phyloP scores from a whole-genome alignment of 2,329 filamentous ascomycete genomes.

The Trichophyton rubrum region DNA sequence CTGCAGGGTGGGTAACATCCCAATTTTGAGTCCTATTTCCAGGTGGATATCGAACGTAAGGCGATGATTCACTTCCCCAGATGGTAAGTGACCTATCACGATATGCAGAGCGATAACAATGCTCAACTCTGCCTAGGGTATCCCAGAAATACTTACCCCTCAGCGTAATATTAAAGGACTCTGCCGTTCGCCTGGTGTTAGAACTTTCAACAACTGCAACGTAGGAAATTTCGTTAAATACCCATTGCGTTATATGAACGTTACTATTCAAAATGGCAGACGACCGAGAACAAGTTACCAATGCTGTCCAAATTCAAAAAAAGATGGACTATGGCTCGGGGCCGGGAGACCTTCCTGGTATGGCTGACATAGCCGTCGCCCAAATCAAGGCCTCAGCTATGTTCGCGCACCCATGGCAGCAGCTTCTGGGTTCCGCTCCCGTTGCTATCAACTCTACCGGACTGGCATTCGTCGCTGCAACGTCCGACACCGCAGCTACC shows the following conservation, averaged over 20 bases:
- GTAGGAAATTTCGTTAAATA: too few species aligned
- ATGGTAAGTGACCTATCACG: too few species aligned
- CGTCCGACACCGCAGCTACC: background rate
- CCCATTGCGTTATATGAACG: background rate
- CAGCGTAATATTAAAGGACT: too few species aligned
- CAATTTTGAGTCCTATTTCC: too few species aligned
- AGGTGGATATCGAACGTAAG: too few species aligned
- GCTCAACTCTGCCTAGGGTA: too few species aligned
- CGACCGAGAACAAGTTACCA: background rate
- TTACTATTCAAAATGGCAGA: background rate
- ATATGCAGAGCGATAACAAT: too few species aligned
- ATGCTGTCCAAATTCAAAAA: background rate
- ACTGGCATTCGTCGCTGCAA: background rate
- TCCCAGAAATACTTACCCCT: too few species aligned
- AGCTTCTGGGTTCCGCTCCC: background rate
- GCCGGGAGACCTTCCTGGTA: background rate
- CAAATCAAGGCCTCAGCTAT: background rate
- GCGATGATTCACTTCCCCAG: too few species aligned
- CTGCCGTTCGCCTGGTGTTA: too few species aligned
- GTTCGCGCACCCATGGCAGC: background rate
- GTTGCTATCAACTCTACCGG: background rate
- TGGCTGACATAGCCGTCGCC: background rate
- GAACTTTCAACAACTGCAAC: too few species aligned
- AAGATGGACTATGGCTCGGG: background rate
- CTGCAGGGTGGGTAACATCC: too few species aligned